Base-by-base conservation (phyloP, 805 yeast genomes). In the Scheffersomyces ergatensis region DNA sequence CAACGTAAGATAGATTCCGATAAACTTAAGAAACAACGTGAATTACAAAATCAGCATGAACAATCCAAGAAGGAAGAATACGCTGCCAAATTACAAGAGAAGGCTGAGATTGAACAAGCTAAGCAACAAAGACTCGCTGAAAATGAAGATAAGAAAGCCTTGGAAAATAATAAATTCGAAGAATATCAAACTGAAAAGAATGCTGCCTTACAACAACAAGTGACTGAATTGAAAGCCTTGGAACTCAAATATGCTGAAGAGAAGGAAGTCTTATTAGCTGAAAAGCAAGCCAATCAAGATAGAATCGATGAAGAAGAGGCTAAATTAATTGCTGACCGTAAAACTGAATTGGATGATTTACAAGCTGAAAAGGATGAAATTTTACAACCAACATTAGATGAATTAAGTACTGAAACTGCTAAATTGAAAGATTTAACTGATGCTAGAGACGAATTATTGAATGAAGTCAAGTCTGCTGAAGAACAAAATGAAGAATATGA, bases 1-100 rank as follows among this genome's bases (percentile, higher is more conserved):
- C 92, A 88, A 64, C 78, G 95, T 44, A 72, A 70, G 50, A 62
- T 63, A 34, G 68, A 67, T 44, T 59, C 60, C 36, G 55, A 62
- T 25, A 55, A 57, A 30, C 62, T 59, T 40, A 50, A 57, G 37
- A 63, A 70, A 42, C 59, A 57, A 33, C 57, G 61, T 17, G 74
- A 70, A 41, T 58, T 68, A 45, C 50, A 48, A 32, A 50, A 51
- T 34, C 44, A 49, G 38, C 74, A 70, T 45, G 53, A 53, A 34
- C 50, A 60, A 46, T 54, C 61, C 39, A 63, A 59, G 42, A 48
- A 53, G 38, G 64, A 61, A 24, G 67, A 58, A 40, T 33, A 37
- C 15, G 52, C 40, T 29, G 57, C 62, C n/a, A 52, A 62, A 39
- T 51, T 56, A 18, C 58, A 70, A 42, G 66, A 63, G 42, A 65